Percentiles rank a stretch among this genome's conserved stretches.
Evolutionary conservation across 2,329 filamentous ascomycete genomes (phyloP).

Genomic region (Hypoxylon sp.): DNA sequence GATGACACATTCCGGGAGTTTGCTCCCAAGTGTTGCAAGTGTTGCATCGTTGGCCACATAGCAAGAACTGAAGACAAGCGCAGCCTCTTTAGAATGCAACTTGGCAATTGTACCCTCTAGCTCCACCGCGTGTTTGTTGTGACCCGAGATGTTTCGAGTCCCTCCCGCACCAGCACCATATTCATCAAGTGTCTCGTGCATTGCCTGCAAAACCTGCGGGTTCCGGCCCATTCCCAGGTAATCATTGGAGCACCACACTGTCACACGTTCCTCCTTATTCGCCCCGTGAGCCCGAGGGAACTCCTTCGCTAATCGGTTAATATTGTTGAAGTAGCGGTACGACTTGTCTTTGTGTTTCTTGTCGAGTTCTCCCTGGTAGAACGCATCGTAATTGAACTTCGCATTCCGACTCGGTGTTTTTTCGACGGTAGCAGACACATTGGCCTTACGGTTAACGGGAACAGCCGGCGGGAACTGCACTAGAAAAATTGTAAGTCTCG

Average conservation of each 20-base stretch:
- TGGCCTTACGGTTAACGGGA: slow-evolving; percentile 51
- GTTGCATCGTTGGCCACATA: slow-evolving; percentile 99
- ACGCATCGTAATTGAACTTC: slow-evolving; percentile 91
- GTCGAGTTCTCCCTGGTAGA: slow-evolving; percentile 89
- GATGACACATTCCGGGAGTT: slow-evolving; percentile 95
- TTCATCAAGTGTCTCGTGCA: slow-evolving; percentile 95
- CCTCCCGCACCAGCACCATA: slow-evolving; percentile 97
- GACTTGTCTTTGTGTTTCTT: slow-evolving; percentile 99
- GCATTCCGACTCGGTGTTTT: slow-evolving; percentile 54
- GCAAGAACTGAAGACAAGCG: slow-evolving; percentile 96
- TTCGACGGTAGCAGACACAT: slow-evolving; percentile 48
- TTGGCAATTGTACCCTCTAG: slow-evolving; percentile 87
- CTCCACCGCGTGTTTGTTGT: slow-evolving; percentile 93
- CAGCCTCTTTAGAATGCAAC: slow-evolving; percentile 91
- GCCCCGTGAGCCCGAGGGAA: slow-evolving; percentile 96
- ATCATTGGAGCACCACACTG: slow-evolving; percentile 99
- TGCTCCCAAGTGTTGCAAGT: slow-evolving; percentile 94
- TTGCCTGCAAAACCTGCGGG: slow-evolving; percentile 84
- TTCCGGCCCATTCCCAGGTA: slow-evolving; percentile 99
- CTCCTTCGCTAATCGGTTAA: slow-evolving; percentile 96
- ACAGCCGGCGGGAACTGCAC: slow-evolving; percentile 56
- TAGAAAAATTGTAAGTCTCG: slow-evolving; percentile 48
- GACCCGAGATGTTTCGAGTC: slow-evolving; percentile 96
- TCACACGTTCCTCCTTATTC: slow-evolving; percentile 85
- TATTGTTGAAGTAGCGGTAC: slow-evolving; percentile 99